These are phyloP conservation scores for Picochlorum sp. DNA, from an alignment of 139 green algal species.

Conservation along the genomic window DNA sequence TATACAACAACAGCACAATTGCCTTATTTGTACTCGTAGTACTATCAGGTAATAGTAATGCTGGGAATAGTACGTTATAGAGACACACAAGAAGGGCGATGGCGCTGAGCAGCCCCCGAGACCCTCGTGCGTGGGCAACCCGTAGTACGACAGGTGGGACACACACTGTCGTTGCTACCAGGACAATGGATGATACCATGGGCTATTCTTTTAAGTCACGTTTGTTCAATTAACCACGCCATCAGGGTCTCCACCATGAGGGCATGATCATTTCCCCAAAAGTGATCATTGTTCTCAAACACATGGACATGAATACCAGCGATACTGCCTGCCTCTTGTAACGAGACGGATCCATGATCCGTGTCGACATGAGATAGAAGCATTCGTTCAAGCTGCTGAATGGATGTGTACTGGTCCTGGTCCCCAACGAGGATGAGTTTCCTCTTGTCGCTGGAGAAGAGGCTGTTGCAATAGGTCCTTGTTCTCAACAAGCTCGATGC, in stretches of 20 bases:
- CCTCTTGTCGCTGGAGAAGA: conserved; percentile 11
- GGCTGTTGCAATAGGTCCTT: conserved; percentile 8
- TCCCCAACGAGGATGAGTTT: conserved; percentile 19
- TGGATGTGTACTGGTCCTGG: conserved; percentile 25
- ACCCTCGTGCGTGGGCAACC: too few relatives aligned
- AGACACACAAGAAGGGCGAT: too few relatives aligned
- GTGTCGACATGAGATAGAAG: neutral
- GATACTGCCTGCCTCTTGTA: neutral
- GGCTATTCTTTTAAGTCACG: too few relatives aligned
- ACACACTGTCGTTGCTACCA: too few relatives aligned
- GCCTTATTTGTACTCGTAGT: too few relatives aligned
- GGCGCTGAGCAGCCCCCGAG: too few relatives aligned
- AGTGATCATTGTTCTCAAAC: conserved; percentile 19
- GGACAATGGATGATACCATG: too few relatives aligned
- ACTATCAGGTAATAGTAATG: too few relatives aligned
- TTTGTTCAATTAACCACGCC: neutral
- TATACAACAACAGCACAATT: too few relatives aligned
- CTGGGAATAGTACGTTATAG: too few relatives aligned
- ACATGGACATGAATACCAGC: conserved; percentile 7
- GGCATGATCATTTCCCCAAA: conserved; percentile 9
- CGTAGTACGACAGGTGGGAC: too few relatives aligned
- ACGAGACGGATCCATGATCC: neutral
- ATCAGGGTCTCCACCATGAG: conserved; percentile 14
- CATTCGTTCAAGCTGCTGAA: neutral
- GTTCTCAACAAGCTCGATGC: conserved; percentile 18